phyloP scores from a whole-genome alignment of 306 rosid genomes.

The Cicer judaicum region DNA sequence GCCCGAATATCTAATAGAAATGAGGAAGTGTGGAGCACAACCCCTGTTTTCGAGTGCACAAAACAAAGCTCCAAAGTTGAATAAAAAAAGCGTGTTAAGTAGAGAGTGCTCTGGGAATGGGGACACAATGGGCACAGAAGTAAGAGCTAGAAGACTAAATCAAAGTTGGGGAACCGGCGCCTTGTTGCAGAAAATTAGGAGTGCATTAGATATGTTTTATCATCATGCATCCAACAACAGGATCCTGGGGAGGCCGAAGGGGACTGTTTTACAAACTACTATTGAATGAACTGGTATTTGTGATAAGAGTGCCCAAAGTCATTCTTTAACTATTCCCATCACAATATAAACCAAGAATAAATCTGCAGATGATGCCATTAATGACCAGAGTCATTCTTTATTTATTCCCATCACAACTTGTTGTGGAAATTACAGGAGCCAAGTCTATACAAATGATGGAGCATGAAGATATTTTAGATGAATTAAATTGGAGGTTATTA shows the following conservation, averaged over 20 bases:
- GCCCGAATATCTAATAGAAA: conserved; percentile 2
- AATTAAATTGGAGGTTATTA: background rate
- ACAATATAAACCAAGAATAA: background rate
- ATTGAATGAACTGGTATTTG: background rate
- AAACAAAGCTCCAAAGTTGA: background rate
- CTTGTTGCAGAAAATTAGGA: background rate
- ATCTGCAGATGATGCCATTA: background rate
- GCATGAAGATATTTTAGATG: background rate
- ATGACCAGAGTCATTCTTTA: background rate
- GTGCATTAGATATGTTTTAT: background rate
- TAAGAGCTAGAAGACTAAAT: background rate
- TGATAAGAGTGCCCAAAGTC: background rate
- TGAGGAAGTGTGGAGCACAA: conserved; percentile 3
- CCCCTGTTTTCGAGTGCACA: background rate
- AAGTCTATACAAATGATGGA: background rate
- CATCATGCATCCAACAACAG: background rate
- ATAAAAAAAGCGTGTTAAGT: background rate
- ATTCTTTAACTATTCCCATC: conserved; percentile 1
- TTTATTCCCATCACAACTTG: background rate
- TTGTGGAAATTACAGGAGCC: conserved; percentile 19
- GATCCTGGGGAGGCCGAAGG: background rate
- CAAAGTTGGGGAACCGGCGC: background rate
- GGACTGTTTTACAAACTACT: background rate
- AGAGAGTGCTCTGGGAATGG: background rate
- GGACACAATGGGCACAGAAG: background rate